These are phyloP conservation scores for Urochloa ruziziensis DNA, from an alignment of 176 grass and related monocot genomes.

Conservation along the genomic window DNA sequence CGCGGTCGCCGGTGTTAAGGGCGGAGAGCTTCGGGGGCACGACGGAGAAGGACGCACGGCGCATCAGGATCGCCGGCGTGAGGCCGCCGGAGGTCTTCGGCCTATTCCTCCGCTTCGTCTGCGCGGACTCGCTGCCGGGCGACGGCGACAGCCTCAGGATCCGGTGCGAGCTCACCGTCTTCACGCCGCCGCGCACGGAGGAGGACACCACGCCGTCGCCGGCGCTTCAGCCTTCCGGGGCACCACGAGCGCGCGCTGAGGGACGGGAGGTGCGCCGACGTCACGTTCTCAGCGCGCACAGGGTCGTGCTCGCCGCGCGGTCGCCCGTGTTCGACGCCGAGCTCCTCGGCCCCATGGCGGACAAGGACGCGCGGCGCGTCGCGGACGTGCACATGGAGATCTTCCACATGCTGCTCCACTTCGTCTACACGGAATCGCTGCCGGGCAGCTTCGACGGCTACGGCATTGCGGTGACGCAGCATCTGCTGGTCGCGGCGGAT, in stretches of 20 bases:
- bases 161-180: slow-evolving; percentile 7
- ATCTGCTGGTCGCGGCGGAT: background rate
- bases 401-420: slow-evolving; percentile 26
- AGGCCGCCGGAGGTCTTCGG: background rate
- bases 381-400: background rate
- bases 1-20: slow-evolving; percentile 14
- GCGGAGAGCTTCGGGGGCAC: slow-evolving; percentile 14
- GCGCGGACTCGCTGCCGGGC: background rate
- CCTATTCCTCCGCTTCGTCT: background rate
- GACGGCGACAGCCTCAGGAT: background rate
- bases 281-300: slow-evolving; percentile 24
- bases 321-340: background rate
- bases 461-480: background rate
- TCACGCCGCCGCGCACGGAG: background rate
- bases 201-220: background rate
- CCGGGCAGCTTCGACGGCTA: background rate
- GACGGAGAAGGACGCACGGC: background rate
- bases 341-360: slow-evolving; percentile 15
- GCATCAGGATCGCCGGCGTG: background rate
- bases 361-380: background rate
- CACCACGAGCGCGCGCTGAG: background rate
- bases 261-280: background rate
- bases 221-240: background rate
- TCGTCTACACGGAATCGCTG: background rate
- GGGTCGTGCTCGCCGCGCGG: background rate